Evolutionary conservation across 331 rosid genomes (phyloP).

Genomic region (Cucumis variabilis): DNA sequence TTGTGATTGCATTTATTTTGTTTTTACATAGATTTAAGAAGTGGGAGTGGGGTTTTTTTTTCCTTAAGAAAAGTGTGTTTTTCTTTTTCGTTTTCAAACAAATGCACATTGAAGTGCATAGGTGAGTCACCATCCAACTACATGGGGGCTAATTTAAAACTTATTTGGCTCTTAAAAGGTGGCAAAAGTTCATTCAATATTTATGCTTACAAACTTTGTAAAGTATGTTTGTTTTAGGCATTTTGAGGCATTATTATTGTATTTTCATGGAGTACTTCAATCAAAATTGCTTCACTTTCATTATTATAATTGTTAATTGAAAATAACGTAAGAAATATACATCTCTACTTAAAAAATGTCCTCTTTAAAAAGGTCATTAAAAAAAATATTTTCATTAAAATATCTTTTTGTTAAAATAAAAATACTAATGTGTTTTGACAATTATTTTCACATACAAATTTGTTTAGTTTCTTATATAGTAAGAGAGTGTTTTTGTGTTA

Average conservation of each 20-base stretch:
- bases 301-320: no score
- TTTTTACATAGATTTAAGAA: background rate
- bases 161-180: background rate
- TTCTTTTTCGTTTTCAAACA: background rate
- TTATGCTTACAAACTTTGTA: background rate
- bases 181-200: background rate
- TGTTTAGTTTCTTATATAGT: no score
- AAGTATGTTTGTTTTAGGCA: background rate
- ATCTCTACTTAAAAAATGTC: no score
- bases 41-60: background rate
- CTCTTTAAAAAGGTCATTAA: no score
- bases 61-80: background rate
- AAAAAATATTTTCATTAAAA: no score
- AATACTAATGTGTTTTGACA: no score
- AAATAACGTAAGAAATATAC: no score
- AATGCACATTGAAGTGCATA: conserved; percentile 10
- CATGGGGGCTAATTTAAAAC: background rate
- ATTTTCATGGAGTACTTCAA: background rate
- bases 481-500: no score
- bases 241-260: background rate
- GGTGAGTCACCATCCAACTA: conserved; percentile 18
- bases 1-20: background rate
- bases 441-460: no score
- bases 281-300: background rate
- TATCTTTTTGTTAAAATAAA: no score